These are phyloP conservation scores for Edaphochlamys debaryana DNA, from an alignment of 139 green algal species.

Conservation along the genomic window DNA sequence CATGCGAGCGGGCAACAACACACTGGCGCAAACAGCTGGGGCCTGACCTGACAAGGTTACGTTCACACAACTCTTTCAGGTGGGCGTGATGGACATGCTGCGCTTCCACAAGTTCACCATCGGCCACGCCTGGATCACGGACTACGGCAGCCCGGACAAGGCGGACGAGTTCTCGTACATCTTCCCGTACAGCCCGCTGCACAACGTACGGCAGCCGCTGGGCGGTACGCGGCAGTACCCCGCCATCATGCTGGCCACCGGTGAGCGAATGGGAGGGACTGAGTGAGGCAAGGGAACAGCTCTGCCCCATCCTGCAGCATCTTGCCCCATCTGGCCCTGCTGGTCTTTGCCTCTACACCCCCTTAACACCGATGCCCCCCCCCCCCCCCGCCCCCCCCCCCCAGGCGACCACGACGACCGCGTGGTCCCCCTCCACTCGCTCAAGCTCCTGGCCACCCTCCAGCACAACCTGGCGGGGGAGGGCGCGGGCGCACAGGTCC, in stretches of 20 bases:
- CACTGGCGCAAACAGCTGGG: too few relatives aligned
- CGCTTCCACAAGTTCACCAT: slow-evolving; percentile 97
- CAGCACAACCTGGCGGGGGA: slow-evolving; percentile 74
- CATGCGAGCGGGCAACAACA: too few relatives aligned
- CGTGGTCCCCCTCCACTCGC: slow-evolving; percentile 88
- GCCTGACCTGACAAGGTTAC: too few relatives aligned
- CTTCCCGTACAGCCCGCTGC: slow-evolving; percentile 84
- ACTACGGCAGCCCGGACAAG: slow-evolving; percentile 88
- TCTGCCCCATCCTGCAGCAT: too few relatives aligned
- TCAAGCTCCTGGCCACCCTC: slow-evolving; percentile 87
- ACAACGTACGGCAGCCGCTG: slow-evolving; percentile 86
- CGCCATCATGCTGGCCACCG: slow-evolving; percentile 86
- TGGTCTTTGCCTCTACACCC: too few relatives aligned
- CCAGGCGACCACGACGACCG: slow-evolving; percentile 85
- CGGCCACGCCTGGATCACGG: slow-evolving; percentile 83
- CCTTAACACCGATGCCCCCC: too few relatives aligned
- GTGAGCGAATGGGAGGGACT: slow-evolving; percentile 29
- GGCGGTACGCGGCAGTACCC: slow-evolving; percentile 77
- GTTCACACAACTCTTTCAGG: too few relatives aligned
- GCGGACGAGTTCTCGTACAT: slow-evolving; percentile 73
- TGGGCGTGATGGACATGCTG: slow-evolving; percentile 95
- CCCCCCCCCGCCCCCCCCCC: neutral
- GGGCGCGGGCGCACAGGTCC: neutral
- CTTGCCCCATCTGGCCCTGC: too few relatives aligned
- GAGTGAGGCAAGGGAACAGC: too few relatives aligned